phyloP scores from a whole-genome alignment of 139 green algal genomes.

The Diplosphaera chodatii region DNA sequence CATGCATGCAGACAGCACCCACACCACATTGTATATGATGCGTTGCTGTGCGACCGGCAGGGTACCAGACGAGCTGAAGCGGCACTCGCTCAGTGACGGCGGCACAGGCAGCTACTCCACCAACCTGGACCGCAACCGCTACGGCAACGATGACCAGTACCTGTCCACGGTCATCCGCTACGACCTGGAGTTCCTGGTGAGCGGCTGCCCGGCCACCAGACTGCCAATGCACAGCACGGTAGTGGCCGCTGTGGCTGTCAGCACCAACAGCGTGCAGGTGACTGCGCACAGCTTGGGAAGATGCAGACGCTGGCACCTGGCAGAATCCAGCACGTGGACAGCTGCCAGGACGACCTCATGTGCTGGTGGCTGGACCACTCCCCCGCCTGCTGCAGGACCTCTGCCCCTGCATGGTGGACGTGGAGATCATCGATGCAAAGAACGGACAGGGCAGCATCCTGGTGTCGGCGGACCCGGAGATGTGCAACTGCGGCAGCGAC shows the following conservation, averaged over 20 bases:
- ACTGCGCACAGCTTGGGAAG: too few relatives aligned
- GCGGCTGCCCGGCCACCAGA: too few relatives aligned
- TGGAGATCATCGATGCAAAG: constrained; percentile 94
- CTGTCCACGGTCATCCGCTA: constrained; percentile 88
- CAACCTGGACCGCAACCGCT: constrained; percentile 94
- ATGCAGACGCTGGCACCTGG: too few relatives aligned
- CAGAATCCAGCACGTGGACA: too few relatives aligned
- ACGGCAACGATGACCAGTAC: constrained; percentile 93
- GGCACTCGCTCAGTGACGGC: constrained; percentile 77
- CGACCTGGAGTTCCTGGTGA: constrained; percentile 77
- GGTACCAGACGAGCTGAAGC: constrained; percentile 84
- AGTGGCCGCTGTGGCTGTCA: too few relatives aligned
- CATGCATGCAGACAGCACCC: too few relatives aligned
- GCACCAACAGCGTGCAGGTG: too few relatives aligned
- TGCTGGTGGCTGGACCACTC: too few relatives aligned
- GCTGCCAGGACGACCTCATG: too few relatives aligned
- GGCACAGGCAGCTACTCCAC: constrained; percentile 82
- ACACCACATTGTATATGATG: too few relatives aligned
- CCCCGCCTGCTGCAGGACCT: constrained; percentile 25
- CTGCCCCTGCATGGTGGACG: constrained; percentile 87
- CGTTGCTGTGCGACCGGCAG: too few relatives aligned
- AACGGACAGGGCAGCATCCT: constrained; percentile 62
- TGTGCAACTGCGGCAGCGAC: constrained; percentile 50
- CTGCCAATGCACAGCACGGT: too few relatives aligned
- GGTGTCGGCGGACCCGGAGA: constrained; percentile 59